Base-by-base conservation (phyloP, 306 rosid species). In the Pterocarpus santalinus region DNA sequence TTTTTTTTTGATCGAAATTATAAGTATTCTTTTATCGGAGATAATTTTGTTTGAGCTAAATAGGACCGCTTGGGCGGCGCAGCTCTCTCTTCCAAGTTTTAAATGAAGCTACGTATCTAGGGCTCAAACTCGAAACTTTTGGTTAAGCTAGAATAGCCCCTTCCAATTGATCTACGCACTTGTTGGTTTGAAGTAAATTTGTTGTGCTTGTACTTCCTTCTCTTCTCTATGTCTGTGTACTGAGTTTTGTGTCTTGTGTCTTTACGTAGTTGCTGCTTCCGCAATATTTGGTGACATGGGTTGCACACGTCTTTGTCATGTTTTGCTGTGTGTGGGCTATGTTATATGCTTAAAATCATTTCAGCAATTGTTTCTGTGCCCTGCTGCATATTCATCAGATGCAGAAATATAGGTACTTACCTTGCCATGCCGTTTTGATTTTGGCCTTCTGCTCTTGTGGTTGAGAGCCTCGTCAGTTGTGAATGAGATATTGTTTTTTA, bases 231-330 rank as follows among this genome's bases (percentile, higher is more conserved):
- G 11, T 63, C 34, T 62, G 61, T 15, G 1, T 69, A 9, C 9
- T 7, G 41, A 43, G 6, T 62, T 7, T 33, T 34, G 10, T 39
- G 12, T 39, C 9, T 2, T 68, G 36, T 39, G 64, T n/a, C 7
- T 5, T n/a, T 39, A n/a, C 39, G 79, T 72, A 51, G 61, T 9
- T 39, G 52, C 32, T n/a, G 34, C 61, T 80, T 70, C 41, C 65
- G 44, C 3, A 60, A 72, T 10, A n/a, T 35, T 67, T 43, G 73
- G 22, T 51, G 41, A 15, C 30, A 65, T 60, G 36, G 36, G 62
- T 77, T 30, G 56, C 67, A 74, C 76, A 82, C 60, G 88, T 84
- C 89, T 28, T 71, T 62, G 33, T 84, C 86, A 81, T 65, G 51
- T 30, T 49, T 58, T 28, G n/a, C 11, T 4, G 30, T 6, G 8